These are phyloP conservation scores for Emericellopsis atlantica DNA, from an alignment of 2,329 filamentous ascomycete species.

Conservation along the genomic window DNA sequence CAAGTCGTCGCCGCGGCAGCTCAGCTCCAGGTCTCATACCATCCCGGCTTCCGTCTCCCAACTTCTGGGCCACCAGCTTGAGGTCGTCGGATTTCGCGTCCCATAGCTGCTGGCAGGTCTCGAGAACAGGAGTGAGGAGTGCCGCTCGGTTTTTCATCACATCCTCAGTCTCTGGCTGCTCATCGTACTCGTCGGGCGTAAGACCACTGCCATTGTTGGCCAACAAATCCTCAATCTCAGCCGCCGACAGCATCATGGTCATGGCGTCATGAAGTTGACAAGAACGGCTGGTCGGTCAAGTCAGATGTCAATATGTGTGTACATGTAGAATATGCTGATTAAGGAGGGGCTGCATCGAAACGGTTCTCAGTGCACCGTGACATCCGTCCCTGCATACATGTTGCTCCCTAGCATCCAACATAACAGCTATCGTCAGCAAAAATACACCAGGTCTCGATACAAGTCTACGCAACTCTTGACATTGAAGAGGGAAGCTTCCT, in stretches of 20 bases:
- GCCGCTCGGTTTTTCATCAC: constrained; percentile 11
- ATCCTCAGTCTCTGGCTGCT: constrained; percentile 10
- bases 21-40: constrained; percentile 17
- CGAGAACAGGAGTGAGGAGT: constrained; percentile 23
- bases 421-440: too few species aligned
- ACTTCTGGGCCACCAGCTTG: constrained; percentile 32
- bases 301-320: too few species aligned
- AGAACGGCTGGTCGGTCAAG: too few species aligned
- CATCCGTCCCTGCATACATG: too few species aligned
- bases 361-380: too few species aligned
- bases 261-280: background rate
- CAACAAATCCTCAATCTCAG: constrained; percentile 24
- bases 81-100: constrained; percentile 25
- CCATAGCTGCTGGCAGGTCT: constrained; percentile 25
- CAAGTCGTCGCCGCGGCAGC: background rate
- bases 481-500: too few species aligned
- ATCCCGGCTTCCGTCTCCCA: constrained; percentile 43
- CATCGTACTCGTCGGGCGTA: constrained; percentile 12
- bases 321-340: too few species aligned
- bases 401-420: too few species aligned
- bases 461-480: too few species aligned
- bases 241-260: constrained; percentile 15
- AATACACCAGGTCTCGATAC: too few species aligned
- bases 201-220: constrained; percentile 16
- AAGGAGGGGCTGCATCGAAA: too few species aligned